phyloP scores from a whole-genome alignment of 768 basidiomycete genomes.

The Suillus variegatus region DNA sequence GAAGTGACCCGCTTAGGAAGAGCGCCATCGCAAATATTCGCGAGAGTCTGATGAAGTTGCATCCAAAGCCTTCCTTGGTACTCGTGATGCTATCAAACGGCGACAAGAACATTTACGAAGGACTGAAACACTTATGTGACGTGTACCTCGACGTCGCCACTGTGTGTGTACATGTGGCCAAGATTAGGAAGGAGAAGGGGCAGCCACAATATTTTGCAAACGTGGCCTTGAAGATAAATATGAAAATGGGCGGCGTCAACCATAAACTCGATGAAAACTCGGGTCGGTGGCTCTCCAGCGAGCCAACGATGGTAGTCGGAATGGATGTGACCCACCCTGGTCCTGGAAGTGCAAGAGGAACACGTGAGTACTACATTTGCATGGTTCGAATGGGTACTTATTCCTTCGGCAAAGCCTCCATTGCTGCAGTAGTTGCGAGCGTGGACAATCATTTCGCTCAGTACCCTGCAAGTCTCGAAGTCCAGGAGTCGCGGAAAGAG shows the following conservation, averaged over 20 bases:
- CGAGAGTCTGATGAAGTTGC: slow-evolving; percentile 35
- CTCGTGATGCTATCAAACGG: slow-evolving; percentile 48
- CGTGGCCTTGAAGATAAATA: slow-evolving; percentile 56
- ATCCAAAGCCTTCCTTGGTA: slow-evolving; percentile 44
- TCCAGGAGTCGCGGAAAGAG: slow-evolving; percentile 70
- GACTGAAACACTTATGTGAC: slow-evolving; percentile 54
- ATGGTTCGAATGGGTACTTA: not conserved
- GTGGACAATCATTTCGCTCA: slow-evolving; percentile 45
- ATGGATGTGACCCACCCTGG: slow-evolving; percentile 81
- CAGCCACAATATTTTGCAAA: slow-evolving; percentile 55
- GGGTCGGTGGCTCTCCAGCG: slow-evolving; percentile 37
- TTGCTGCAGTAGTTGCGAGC: slow-evolving; percentile 57
- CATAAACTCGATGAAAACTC: slow-evolving; percentile 44
- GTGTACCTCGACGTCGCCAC: slow-evolving; percentile 53
- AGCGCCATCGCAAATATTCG: slow-evolving; percentile 50
- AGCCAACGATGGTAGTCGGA: slow-evolving; percentile 55
- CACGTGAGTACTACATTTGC: slow-evolving; percentile 29
- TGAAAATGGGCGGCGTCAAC: slow-evolving; percentile 57
- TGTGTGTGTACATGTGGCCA: slow-evolving; percentile 72
- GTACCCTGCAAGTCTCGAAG: slow-evolving; percentile 50
- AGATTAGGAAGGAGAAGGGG: slow-evolving; percentile 68
- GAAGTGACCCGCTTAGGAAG: slow-evolving; percentile 55
- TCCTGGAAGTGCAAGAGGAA: slow-evolving; percentile 60
- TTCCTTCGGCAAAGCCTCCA: slow-evolving; percentile 35
- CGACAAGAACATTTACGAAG: slow-evolving; percentile 52